Evolutionary conservation across 2,329 filamentous ascomycete species (phyloP).

Genomic region (Xylaria sp.): DNA sequence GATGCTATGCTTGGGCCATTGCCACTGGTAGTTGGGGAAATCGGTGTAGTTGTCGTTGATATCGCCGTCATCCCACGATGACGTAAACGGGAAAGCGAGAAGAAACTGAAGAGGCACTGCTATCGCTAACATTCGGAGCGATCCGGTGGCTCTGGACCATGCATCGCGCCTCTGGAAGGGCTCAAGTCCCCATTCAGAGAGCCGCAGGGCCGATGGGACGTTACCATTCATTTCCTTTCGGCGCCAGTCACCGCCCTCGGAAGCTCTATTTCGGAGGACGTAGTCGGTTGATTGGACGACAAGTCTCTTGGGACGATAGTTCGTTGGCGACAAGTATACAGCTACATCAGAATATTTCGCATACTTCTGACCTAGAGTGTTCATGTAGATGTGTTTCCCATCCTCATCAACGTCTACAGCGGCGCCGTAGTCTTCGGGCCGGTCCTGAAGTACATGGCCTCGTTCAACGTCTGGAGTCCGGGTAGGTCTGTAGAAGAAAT

Average conservation of each 20-base stretch:
- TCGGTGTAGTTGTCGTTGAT: constrained; percentile 40
- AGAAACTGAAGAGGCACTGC: constrained; percentile 42
- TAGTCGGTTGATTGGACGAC: constrained; percentile 41
- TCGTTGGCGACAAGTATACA: constrained; percentile 45
- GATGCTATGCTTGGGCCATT: constrained; percentile 45
- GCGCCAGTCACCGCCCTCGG: constrained; percentile 41
- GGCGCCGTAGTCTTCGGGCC: constrained; percentile 29
- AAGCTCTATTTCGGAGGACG: constrained; percentile 32
- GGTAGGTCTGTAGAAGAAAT: constrained; percentile 32
- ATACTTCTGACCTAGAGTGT: constrained; percentile 39
- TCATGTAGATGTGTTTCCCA: constrained; percentile 41
- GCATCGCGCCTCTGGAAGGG: constrained; percentile 30
- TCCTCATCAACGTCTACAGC: constrained; percentile 23
- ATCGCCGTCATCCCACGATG: constrained; percentile 39
- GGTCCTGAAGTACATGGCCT: constrained; percentile 14
- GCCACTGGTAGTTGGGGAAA: constrained; percentile 43
- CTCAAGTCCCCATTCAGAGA: constrained; percentile 40
- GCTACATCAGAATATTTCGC: constrained; percentile 44
- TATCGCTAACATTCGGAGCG: constrained; percentile 36
- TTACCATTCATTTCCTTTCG: constrained; percentile 39
- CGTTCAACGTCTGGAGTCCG: constrained; percentile 22
- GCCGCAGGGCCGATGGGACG: constrained; percentile 38
- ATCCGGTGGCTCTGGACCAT: constrained; percentile 30
- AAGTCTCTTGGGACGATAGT: constrained; percentile 40
- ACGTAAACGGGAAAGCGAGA: constrained; percentile 32